Percentiles rank a stretch among this genome's conserved stretches.
These are phyloP conservation scores for Bacidia rubella DNA, from an alignment of 495 filamentous ascomycete species.

Conservation along the genomic window DNA sequence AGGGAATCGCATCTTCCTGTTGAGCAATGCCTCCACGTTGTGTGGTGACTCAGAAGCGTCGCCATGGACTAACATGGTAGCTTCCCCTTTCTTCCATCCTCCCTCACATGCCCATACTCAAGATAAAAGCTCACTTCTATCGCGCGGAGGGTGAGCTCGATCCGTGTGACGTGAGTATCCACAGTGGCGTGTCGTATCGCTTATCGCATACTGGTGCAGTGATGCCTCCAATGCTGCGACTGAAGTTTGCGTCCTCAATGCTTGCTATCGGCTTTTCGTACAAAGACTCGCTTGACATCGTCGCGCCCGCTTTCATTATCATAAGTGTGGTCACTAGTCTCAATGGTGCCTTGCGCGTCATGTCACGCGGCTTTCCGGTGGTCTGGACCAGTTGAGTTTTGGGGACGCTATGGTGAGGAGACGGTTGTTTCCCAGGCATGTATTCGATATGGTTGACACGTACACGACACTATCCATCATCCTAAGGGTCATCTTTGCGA, in stretches of 20 bases:
- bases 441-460: too few species aligned
- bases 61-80: constrained; percentile 14
- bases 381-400: constrained; percentile 56
- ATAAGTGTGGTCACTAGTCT: constrained; percentile 49
- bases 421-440: too few species aligned
- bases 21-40: constrained; percentile 11
- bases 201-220: constrained; percentile 50
- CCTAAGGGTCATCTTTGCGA: constrained; percentile 48
- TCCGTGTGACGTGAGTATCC: constrained; percentile 28
- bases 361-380: constrained; percentile 59
- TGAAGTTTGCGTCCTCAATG: constrained; percentile 46
- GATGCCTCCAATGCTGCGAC: constrained; percentile 48
- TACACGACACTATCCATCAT: constrained; percentile 48
- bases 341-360: constrained; percentile 49
- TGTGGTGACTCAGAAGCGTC: constrained; percentile 3
- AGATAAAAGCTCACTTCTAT: background rate
- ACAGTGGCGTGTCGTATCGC: constrained; percentile 30
- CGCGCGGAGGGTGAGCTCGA: constrained; percentile 32
- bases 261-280: constrained; percentile 50
- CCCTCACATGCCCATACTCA: background rate
- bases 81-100: too few species aligned
- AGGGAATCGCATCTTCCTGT: constrained; percentile 4
- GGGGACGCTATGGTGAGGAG: constrained; percentile 46
- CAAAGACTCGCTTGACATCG: constrained; percentile 45
- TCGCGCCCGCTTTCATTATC: constrained; percentile 47